Evolutionary conservation across 192 early-diverging fungal genomes (phyloP), one percentile per base, ranked within the genome.

Genomic region (Coemansia sp.): DNA sequence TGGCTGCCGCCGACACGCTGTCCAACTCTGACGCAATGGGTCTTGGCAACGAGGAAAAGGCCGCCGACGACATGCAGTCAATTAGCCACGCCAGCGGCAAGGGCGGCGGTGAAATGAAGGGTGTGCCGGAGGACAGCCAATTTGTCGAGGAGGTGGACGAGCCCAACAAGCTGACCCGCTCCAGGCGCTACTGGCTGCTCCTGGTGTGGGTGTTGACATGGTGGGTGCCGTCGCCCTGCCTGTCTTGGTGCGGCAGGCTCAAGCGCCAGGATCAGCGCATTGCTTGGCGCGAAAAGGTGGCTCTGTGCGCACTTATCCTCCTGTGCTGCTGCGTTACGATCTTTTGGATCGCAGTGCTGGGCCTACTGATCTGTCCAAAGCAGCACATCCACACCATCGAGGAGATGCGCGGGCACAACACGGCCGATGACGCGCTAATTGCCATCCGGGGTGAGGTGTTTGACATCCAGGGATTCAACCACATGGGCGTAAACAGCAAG

Each of bases 201-300:
- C 85, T 94, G 67, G 94, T 94, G 6, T 94, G 91, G 91, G 65
- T 85, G 18, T 66, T 87, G 64, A 87, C 86, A 6, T 81, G 82
- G 82, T 87, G 95, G 93, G 88, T 97, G 43, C 97, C 97, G n/a
- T 86, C 86, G 55, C 81, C 75, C 7, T 88, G 84, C 39, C 73
- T 99, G 44, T 69, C 73, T 9, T 89, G 86, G 69, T 92, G 93
- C 71, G 95, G 94, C 31, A 83, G 90, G 43, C 93, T 96, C 89
- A 87, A 90, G 74, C 88, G 89, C 47, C 85, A 80, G 24, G 93
- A 94, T 71, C 86, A 95, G 64, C 92, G 89, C 50, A 89, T 94
- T 81, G 98, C 98, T 8, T 99, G 98, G 98, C 89, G 98, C 63
- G 98, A 99, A 79, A 98, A 99, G 78, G 88, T 97, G 11, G 93